Percentiles rank a stretch among this genome's conserved stretches.
Conservation (phyloP, 106 monocot species). For the Dioscorea zingiberensis region DNA sequence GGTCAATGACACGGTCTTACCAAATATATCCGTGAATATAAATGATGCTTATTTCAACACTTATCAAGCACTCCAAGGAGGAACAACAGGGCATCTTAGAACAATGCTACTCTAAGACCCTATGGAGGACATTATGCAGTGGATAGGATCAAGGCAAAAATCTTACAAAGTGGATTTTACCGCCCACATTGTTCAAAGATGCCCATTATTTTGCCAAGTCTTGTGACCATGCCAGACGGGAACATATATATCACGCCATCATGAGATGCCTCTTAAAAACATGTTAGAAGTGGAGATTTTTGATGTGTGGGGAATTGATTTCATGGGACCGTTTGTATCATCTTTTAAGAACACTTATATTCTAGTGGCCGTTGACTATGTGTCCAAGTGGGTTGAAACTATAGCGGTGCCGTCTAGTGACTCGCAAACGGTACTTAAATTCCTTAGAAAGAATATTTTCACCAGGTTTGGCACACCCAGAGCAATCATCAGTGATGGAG, state of each 20-base stretch:
- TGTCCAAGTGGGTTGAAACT: conserved; percentile 1
- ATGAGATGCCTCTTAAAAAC: too few species aligned
- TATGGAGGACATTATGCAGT: background rate
- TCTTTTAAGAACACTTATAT: background rate
- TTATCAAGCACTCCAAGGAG: too few species aligned
- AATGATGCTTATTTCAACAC: too few species aligned
- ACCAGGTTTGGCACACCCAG: background rate
- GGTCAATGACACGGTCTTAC: too few species aligned
- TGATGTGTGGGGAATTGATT: too few species aligned
- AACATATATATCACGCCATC: too few species aligned
- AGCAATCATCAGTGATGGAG: background rate
- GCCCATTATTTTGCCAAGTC: background rate
- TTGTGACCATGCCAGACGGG: too few species aligned
- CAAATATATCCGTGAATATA: too few species aligned
- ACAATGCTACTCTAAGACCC: background rate
- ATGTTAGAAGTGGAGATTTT: too few species aligned
- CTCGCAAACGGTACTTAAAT: background rate
- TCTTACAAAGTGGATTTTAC: background rate
- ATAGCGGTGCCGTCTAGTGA: background rate
- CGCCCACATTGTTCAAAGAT: background rate
- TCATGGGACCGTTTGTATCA: too few species aligned
- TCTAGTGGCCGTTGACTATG: background rate
- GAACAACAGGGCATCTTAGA: background rate
- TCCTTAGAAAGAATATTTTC: background rate
- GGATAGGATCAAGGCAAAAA: background rate